Base-by-base conservation (phyloP, 352 stramenopile species). In the Globisporangium acanthophoron region DNA sequence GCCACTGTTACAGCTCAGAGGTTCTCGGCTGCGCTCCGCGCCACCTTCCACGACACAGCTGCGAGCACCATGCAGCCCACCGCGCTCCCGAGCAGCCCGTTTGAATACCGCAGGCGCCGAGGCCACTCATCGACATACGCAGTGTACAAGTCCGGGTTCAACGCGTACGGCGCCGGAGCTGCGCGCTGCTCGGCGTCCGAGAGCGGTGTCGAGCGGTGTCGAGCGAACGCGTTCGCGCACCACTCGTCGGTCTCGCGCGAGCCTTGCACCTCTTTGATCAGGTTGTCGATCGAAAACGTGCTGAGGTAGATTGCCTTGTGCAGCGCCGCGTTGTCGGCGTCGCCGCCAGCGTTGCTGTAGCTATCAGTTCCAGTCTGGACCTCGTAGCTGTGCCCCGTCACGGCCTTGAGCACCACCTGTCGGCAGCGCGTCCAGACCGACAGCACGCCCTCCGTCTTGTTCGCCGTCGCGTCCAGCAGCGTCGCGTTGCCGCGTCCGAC, bases 391-490 rank as follows among this genome's bases (percentile, higher is more conserved):
- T 35, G 31, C 31, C 31, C 2, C 13, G 44, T 20, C 44, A 49
- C 21, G 5, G 21, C 15, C 16, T 29, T 9, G 13, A 49, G 18
- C 13, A 53, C 15, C 16, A 39, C 5, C 29, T 54, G 3, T 16
- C 24, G 48, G 29, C 48, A 54, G 29, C 49, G 29, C 7, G 29
- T 41, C 49, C 49, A 54, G 29, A 54, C 43, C 6, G 52, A 31
- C 8, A 58, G 15, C 24, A 41, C 39, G 43, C 29, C 52, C 18
- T 47, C 37, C 11, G 52, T 35, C 1, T 3, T 27, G 24, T 31
- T 39, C 21, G 35, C 52, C 11, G 24, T 31, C 1, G 39, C 1
- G 1, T n/a, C 6, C 2, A 27, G 8, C 5, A 5, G 15, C 5
- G 40, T 41, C 9, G 21, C 40, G 13, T 58, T 48, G 27, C 52